Percentiles rank a stretch among this genome's conserved stretches.
Evolutionary conservation across 345 rosid species (phyloP).

Genomic region (Murraya koenigii): DNA sequence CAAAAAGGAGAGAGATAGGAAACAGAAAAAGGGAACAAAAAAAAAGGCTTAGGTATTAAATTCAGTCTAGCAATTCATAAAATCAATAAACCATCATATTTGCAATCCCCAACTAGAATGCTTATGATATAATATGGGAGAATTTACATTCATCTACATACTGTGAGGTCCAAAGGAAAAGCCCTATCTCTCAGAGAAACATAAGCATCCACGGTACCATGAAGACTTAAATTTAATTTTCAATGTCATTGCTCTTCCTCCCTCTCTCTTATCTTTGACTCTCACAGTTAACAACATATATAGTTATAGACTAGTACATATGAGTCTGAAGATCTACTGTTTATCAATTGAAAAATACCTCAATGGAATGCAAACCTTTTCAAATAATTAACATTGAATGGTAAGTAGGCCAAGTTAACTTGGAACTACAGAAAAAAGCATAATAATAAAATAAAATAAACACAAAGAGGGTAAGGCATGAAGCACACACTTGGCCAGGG

Average conservation of each 20-base stretch:
- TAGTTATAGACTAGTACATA: neutral
- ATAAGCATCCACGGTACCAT: neutral
- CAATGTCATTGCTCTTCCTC: neutral
- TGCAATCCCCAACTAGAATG: neutral
- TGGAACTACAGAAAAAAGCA: neutral
- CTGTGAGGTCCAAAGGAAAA: neutral
- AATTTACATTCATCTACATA: neutral
- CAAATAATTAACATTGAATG: neutral
- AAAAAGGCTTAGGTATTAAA: neutral
- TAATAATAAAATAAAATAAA: neutral
- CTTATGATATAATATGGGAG: neutral
- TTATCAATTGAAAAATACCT: neutral
- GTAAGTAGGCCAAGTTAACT: neutral
- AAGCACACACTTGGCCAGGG: slow-evolving; percentile 56
- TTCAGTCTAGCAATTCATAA: neutral
- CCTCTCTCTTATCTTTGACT: neutral
- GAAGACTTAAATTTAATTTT: neutral
- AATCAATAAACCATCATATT: neutral
- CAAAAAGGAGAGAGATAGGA: neutral
- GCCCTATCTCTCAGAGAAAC: neutral
- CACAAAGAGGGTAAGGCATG: slow-evolving; percentile 8
- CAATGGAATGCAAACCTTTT: neutral
- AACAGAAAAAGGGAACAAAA: neutral
- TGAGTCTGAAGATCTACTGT: neutral
- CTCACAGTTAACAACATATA: neutral